Evolutionary conservation across 2,329 filamentous ascomycete species (phyloP), one percentile per base, ranked within the genome.

Genomic region (Colletotrichum ledebouriae): DNA sequence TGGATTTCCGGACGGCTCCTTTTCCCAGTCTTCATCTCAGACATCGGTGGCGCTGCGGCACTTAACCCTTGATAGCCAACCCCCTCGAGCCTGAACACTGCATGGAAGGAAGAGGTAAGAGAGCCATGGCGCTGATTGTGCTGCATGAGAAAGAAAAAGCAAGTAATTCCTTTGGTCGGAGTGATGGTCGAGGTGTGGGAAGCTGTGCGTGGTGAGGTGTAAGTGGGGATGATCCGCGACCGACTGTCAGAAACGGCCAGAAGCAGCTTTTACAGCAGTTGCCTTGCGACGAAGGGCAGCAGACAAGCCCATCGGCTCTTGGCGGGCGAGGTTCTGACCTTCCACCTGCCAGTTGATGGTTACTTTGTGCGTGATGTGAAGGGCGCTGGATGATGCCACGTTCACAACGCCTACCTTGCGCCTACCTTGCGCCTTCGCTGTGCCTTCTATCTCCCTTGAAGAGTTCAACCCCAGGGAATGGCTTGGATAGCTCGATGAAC

Each of bases 341-440:
- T 20, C 34, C 15, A 34, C 15, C 42, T 25, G 10, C 10, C 15
- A 33, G 39, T 15, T 56, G 25, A 34, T 25, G 63, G 33, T 56
- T 56, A 22, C n/a, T 42, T 42, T 46, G 44, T 52, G 34, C 22
- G 29, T 59, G 25, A 6, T 55, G 20, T 20, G 12, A 10, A 37
- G 41, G 63, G 50, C 33, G 22, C 42, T 20, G 63, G 37, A 59
- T 22, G 34, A 49, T 49, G 53, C 46, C 64, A 67, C 46, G 53
- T 58, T 63, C 59, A 2, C 20, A 22, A 50, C 42, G 22, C 52
- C 50, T 22, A n/a, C 22, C 17, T 4, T 37, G 33, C 22, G 2
- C 22, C 50, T 22, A n/a, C 22, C 17, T 2, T 37, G 33, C 22
- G 22, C 22, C 22, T 22, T 22, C 3, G 22, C 22, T 22, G 49